Conservation (phyloP, 225 moss, liverwort and hornwort genomes). For the Polytrichum formosum region DNA sequence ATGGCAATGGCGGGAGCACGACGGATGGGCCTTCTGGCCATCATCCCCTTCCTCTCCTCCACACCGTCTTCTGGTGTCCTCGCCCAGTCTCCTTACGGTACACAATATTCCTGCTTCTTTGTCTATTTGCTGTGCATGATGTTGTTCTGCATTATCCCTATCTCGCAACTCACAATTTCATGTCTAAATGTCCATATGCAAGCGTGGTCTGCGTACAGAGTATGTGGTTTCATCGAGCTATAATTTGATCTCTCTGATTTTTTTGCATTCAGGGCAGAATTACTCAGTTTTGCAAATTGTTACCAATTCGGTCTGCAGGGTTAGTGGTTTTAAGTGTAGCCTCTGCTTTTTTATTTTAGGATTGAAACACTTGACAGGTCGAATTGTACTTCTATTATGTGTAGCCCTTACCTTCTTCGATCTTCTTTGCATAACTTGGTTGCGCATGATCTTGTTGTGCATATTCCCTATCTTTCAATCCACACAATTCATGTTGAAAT, state of each 20-base stretch:
- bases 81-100: conserved; percentile 3
- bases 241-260: too few relatives aligned
- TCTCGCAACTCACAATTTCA: background rate
- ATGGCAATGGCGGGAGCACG: conserved; percentile 34
- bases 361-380: background rate
- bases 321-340: background rate
- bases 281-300: too few relatives aligned
- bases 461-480: too few relatives aligned
- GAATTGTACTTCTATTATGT: background rate
- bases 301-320: background rate
- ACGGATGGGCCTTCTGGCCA: conserved; percentile 25
- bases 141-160: background rate
- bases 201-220: background rate
- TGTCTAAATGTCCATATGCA: background rate
- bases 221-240: too few relatives aligned
- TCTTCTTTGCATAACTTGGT: too few relatives aligned
- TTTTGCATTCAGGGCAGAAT: too few relatives aligned
- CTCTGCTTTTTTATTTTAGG: background rate
- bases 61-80: background rate
- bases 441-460: too few relatives aligned
- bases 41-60: conserved; percentile 35
- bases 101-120: conserved; percentile 1
- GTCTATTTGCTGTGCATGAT: background rate
- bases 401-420: background rate
- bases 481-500: too few relatives aligned